A percentile compares a stretch with the other conserved stretches of the same genome.
Conservation (phyloP, 164 flowering plant species). For the Malania oleifera region DNA sequence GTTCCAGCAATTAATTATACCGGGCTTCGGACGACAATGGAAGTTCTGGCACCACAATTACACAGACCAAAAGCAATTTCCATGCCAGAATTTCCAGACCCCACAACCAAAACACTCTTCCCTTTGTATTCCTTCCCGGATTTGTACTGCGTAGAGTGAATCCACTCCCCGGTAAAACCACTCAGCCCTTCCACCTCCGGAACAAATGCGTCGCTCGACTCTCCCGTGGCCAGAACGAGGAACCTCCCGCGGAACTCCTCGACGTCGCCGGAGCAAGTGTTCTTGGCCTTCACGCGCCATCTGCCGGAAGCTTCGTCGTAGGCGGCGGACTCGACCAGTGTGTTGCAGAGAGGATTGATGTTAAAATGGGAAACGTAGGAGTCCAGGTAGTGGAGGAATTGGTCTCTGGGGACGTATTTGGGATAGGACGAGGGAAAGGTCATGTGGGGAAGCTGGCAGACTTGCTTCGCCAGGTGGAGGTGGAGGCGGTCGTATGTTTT, state of each 20-base stretch:
- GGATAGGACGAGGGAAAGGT: too few species aligned
- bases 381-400: too few species aligned
- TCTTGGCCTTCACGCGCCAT: background rate
- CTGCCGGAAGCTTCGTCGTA: background rate
- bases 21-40: constrained; percentile 1
- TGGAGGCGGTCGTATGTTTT: too few species aligned
- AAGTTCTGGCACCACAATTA: background rate
- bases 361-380: background rate
- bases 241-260: background rate
- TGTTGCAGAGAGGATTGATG: background rate
- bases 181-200: constrained; percentile 2
- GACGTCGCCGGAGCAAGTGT: background rate
- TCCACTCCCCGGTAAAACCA: background rate
- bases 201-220: background rate
- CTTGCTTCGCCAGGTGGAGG: too few species aligned
- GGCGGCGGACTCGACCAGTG: background rate
- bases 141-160: background rate
- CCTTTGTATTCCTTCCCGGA: background rate
- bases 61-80: background rate
- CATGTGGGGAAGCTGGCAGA: too few species aligned
- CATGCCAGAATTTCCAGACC: constrained; percentile 2
- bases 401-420: too few species aligned
- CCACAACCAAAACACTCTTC: background rate
- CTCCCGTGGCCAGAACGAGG: constrained; percentile 5
- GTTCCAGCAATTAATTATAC: too few species aligned